A percentile compares a stretch with the other conserved stretches of the same genome.
Evolutionary conservation across 1,139 yeast species (phyloP).

Genomic region (Pneumocystis wakefieldiae): DNA sequence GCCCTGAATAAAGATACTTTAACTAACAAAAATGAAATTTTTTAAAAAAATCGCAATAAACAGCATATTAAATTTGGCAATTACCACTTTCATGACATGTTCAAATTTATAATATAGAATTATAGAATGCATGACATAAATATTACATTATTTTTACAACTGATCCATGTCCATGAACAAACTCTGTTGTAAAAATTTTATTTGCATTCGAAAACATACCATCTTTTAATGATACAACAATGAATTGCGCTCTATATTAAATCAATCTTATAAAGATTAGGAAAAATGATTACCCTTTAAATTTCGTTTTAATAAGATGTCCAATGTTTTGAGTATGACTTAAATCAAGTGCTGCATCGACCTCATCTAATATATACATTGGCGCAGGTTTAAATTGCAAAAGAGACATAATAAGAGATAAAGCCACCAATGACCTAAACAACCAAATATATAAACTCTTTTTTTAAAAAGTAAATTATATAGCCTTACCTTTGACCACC

Average conservation of each 20-base stretch:
- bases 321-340: slow-evolving; percentile 98
- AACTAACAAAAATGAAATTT: background rate
- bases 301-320: slow-evolving; percentile 82
- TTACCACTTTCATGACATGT: background rate
- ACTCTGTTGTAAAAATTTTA: slow-evolving; percentile 78
- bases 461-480: slow-evolving; percentile 66
- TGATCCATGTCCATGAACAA: slow-evolving; percentile 92
- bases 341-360: slow-evolving; percentile 93
- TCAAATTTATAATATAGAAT: slow-evolving; percentile 5
- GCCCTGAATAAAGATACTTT: slow-evolving; percentile 1
- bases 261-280: background rate
- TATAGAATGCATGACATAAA: slow-evolving; percentile 14
- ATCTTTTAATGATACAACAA: slow-evolving; percentile 89
- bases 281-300: slow-evolving; percentile 42
- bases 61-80: background rate
- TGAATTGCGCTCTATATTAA: slow-evolving; percentile 51
- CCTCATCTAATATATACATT: slow-evolving; percentile 92
- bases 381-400: slow-evolving; percentile 95
- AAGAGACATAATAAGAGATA: slow-evolving; percentile 77
- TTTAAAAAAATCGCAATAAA: background rate
- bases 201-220: slow-evolving; percentile 98
- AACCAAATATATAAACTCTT: slow-evolving; percentile 2
- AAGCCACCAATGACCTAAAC: slow-evolving; percentile 64
- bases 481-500: slow-evolving; percentile 80
- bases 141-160: slow-evolving; percentile 27